Base-by-base conservation (phyloP, 2,329 filamentous ascomycete species). In the Fusarium vanettenii region DNA sequence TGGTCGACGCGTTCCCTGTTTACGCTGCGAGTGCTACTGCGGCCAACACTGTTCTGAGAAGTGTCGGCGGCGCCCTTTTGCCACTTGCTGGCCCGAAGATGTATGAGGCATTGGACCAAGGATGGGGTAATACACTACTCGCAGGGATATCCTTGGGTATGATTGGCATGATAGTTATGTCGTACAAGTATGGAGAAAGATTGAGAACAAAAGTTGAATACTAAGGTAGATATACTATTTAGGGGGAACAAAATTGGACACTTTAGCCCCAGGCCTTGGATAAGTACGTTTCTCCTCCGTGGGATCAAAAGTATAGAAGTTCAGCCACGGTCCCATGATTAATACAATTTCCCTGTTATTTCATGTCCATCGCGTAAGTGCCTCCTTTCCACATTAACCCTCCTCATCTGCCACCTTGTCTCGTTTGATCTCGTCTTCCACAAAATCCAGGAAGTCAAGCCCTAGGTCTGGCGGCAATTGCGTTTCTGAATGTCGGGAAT, bases 1-100 rank as follows among this genome's bases (percentile, higher is more conserved):
- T 77, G 14, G 68, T 77, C 14, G 75, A 77, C 22, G 71, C 75
- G n/a, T 77, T 71, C 41, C 67, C 72, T 13, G 48, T 65, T 3
- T 67, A 77, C 16, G 73, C 73, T 4, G 73, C 73, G 4, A 72
- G 69, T 20, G 73, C 72, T 1, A 67, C 67, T 14, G 75, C 75
- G 2, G 73, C 71, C 6, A 76, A 52, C 18, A 72, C 72, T 11
- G 35, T 64, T 0, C 22, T 60, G 25, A 29, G 60, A 35, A 64
- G 39, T 52, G 18, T 68, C 6, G 50, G 33, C n/a, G 60, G 60
- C 5, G 61, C 48, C 0, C 31, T 63, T 10, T 37, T 68, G 14
- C 66, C 66, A 8, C 52, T 68, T 10, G 55, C 31, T 39, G 60
- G 60, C 1, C 48, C 37, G 18, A 64, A 29, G 35, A 43, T 68